Evolutionary conservation across 2,329 filamentous ascomycete genomes (phyloP).

Genomic region (Furcasterigmium furcatum): DNA sequence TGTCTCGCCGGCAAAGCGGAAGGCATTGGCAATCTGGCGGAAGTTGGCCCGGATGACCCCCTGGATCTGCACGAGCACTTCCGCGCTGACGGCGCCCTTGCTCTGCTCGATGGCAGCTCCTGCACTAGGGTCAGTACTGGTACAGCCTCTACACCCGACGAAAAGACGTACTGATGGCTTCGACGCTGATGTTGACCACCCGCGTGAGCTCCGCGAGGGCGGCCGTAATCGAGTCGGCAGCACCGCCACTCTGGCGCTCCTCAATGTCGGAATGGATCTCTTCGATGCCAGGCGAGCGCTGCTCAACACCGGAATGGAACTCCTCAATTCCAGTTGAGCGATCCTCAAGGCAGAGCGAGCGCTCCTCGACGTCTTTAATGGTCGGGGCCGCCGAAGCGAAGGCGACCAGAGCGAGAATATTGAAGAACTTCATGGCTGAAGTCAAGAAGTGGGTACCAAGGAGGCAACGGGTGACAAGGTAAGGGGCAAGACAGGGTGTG

Average conservation of each 20-base stretch:
- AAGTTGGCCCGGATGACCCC: slow-evolving; percentile 8
- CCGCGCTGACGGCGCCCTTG: background rate
- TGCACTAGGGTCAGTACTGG: background rate
- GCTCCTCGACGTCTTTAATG: too few species aligned
- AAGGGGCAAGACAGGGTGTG: too few species aligned
- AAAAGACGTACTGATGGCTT: background rate
- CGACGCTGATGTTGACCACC: background rate
- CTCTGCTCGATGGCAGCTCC: background rate
- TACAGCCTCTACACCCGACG: too few species aligned
- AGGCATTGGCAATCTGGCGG: background rate
- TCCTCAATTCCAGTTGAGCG: too few species aligned
- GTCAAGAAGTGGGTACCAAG: too few species aligned
- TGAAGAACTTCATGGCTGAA: background rate
- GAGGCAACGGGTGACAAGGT: too few species aligned
- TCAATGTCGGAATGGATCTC: too few species aligned
- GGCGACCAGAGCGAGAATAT: background rate
- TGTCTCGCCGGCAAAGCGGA: background rate
- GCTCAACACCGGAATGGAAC: too few species aligned
- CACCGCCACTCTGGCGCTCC: background rate
- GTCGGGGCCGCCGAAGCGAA: background rate
- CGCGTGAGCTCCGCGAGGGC: background rate
- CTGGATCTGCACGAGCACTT: background rate
- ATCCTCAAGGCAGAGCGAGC: too few species aligned
- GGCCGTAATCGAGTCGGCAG: background rate
- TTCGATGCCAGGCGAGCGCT: too few species aligned